phyloP scores from a whole-genome alignment of 2,329 filamentous ascomycete genomes.

The Chrysosphaeria jannelii region DNA sequence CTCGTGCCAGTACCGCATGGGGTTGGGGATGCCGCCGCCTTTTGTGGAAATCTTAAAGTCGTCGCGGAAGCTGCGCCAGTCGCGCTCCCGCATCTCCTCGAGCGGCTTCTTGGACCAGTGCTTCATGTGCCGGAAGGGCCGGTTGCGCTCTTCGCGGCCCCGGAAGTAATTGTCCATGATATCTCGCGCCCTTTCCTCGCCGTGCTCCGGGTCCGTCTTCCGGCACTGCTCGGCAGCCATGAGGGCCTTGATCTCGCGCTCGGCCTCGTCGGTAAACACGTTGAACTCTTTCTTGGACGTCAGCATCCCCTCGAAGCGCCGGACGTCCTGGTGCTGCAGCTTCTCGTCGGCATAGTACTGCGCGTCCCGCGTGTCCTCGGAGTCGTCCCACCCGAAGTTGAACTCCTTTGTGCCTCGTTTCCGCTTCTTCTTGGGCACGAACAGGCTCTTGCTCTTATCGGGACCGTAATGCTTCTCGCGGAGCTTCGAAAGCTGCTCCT shows the following conservation, averaged over 20 bases:
- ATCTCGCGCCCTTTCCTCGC: constrained; percentile 43
- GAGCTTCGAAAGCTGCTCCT: constrained; percentile 43
- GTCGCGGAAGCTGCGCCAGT: constrained; percentile 99
- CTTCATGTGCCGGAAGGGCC: constrained; percentile 46
- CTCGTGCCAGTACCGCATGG: constrained; percentile 84
- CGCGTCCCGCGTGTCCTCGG: constrained; percentile 53
- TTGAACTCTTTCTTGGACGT: constrained; percentile 4
- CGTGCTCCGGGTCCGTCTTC: constrained; percentile 45
- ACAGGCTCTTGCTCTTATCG: constrained; percentile 53
- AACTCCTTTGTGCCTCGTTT: constrained; percentile 86
- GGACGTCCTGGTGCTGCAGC: constrained; percentile 39
- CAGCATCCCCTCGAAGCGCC: constrained; percentile 10
- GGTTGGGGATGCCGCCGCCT: constrained; percentile 72
- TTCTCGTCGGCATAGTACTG: constrained; percentile 3
- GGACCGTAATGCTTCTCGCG: constrained; percentile 74
- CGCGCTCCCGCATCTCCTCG: constrained; percentile 81
- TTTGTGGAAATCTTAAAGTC: constrained; percentile 94
- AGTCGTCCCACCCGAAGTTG: constrained; percentile 92
- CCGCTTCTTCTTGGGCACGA: constrained; percentile 88
- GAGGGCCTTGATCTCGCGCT: constrained; percentile 4
- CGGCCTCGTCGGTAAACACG: constrained; percentile 3
- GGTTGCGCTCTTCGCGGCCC: constrained; percentile 39
- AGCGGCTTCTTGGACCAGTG: constrained; percentile 90
- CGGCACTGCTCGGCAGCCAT: constrained; percentile 8
- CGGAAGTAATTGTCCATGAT: constrained; percentile 64